A percentile compares a stretch with the other conserved stretches of the same genome.
Evolutionary conservation across 805 yeast genomes (phyloP).

Genomic region (Wickerhamiella lipophila): DNA sequence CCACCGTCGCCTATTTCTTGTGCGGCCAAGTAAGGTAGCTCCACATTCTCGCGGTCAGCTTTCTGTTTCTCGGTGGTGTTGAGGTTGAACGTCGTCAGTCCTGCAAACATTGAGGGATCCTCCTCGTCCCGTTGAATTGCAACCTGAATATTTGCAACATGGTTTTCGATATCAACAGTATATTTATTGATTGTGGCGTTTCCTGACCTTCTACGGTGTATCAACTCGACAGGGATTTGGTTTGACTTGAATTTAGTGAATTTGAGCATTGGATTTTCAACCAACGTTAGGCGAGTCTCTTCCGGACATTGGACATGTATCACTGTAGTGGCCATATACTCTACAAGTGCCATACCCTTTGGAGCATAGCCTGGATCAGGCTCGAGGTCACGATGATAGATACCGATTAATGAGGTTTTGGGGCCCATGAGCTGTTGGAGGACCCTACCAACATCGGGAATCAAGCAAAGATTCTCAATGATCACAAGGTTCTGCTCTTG

Average conservation of each 20-base stretch:
- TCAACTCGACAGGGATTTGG: constrained; percentile 38
- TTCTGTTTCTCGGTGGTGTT: constrained; percentile 64
- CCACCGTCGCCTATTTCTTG: constrained; percentile 47
- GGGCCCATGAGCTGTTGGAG: constrained; percentile 41
- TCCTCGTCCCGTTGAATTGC: constrained; percentile 23
- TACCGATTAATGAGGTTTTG: constrained; percentile 15
- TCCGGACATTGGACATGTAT: constrained; percentile 44
- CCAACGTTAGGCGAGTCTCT: constrained; percentile 18
- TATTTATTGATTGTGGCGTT: constrained; percentile 50
- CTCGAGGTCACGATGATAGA: constrained; percentile 16
- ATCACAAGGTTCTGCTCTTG: constrained; percentile 31
- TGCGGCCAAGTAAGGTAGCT: constrained; percentile 82
- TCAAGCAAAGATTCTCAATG: constrained; percentile 57
- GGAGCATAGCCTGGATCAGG: constrained; percentile 38
- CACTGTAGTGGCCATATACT: constrained; percentile 64
- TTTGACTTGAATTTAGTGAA: constrained; percentile 33
- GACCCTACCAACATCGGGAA: constrained; percentile 39
- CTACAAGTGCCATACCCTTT: constrained; percentile 37
- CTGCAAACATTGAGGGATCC: constrained; percentile 46
- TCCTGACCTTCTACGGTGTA: constrained; percentile 74
- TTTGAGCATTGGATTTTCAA: constrained; percentile 33
- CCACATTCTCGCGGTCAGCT: constrained; percentile 70
- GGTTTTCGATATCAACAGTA: constrained; percentile 36
- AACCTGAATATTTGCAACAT: constrained; percentile 33
- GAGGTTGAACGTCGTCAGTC: constrained; percentile 77